Evolutionary conservation across 2,329 filamentous ascomycete genomes (phyloP).

Genomic region (Fusarium guadeloupense): DNA sequence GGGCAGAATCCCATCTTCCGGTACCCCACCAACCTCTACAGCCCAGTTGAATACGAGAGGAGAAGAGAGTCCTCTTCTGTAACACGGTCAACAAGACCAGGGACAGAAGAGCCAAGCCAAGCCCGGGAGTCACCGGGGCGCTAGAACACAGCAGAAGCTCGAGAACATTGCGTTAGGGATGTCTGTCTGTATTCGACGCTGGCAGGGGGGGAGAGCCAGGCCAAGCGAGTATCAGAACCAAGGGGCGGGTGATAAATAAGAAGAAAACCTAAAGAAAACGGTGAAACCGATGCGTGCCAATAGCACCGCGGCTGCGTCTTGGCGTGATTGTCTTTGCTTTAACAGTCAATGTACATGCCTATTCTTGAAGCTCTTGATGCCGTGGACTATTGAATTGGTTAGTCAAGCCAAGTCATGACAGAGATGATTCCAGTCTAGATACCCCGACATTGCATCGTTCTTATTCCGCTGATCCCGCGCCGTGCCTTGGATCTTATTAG

Average conservation of each 20-base stretch:
- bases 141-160: slow-evolving; percentile 18
- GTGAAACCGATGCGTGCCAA: slow-evolving; percentile 22
- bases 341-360: neutral
- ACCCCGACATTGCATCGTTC: neutral
- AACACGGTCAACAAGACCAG: no score
- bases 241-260: neutral
- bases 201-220: neutral
- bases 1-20: slow-evolving; percentile 24
- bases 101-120: no score
- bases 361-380: neutral
- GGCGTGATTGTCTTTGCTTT: neutral
- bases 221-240: slow-evolving; percentile 3
- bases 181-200: neutral
- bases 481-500: neutral
- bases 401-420: neutral
- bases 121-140: neutral
- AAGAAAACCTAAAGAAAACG: slow-evolving; percentile 6
- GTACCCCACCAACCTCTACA: slow-evolving; percentile 16
- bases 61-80: neutral
- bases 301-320: neutral
- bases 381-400: neutral
- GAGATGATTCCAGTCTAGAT: neutral
- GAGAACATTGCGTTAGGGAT: neutral
- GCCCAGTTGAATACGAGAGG: slow-evolving; percentile 7
- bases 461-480: neutral